A percentile compares a stretch with the other conserved stretches of the same genome.
These are phyloP conservation scores for Panicum virgatum DNA, from an alignment of 202 grass and related monocot genomes.

Conservation along the genomic window DNA sequence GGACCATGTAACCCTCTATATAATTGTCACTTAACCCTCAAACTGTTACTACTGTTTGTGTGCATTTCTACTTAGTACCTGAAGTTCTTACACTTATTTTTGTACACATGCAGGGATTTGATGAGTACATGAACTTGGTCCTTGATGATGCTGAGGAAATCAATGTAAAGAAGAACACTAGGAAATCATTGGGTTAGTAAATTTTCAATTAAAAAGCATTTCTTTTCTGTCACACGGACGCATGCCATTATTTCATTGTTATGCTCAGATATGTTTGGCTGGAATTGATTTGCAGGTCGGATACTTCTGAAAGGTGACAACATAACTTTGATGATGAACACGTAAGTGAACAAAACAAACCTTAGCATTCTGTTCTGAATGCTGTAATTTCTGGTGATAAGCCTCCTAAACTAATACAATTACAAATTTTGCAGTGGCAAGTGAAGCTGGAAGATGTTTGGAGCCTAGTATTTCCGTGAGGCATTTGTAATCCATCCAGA, in stretches of 20 bases:
- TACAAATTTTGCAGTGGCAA: slow-evolving; percentile 42
- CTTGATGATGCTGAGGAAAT: slow-evolving; percentile 87
- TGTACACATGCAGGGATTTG: slow-evolving; percentile 62
- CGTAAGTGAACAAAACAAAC: slow-evolving; percentile 34
- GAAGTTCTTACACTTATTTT: background rate
- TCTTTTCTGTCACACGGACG: too few relatives aligned
- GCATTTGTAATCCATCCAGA: slow-evolving; percentile 26
- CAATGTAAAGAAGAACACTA: slow-evolving; percentile 79
- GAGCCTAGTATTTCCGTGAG: background rate
- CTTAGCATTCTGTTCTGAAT: background rate
- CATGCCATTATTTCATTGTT: slow-evolving; percentile 11
- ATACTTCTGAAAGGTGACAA: slow-evolving; percentile 93
- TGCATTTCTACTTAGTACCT: background rate
- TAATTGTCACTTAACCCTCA: too few relatives aligned
- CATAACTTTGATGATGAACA: slow-evolving; percentile 93
- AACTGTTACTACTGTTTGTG: too few relatives aligned
- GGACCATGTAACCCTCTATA: too few relatives aligned
- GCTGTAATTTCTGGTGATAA: background rate
- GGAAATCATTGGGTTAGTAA: slow-evolving; percentile 64
- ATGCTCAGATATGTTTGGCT: slow-evolving; percentile 17
- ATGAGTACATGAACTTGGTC: slow-evolving; percentile 92
- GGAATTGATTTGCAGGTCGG: slow-evolving; percentile 54
- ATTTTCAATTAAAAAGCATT: background rate
- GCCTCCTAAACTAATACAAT: background rate
- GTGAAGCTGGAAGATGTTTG: slow-evolving; percentile 11